Evolutionary conservation across 768 basidiomycete species (phyloP), one percentile per base, ranked within the genome.

Genomic region (Tricholomella constricta): DNA sequence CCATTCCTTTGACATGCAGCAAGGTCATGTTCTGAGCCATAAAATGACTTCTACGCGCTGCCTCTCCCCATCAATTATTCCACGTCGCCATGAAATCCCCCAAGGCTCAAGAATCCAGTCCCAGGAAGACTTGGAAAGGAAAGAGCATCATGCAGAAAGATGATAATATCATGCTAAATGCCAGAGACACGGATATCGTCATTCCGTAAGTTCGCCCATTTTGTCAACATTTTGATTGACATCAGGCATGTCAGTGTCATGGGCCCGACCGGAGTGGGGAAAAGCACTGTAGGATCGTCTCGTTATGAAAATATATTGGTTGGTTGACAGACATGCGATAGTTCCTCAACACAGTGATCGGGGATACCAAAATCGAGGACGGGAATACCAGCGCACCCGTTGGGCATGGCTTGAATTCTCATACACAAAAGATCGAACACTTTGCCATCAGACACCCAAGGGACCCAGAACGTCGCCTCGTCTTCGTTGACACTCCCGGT

Each of bases 331-430:
- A 29, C n/a, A 25, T 27, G n/a, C 12, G 26, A 12, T 26, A 74
- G 73, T 72, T 74, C 57, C 70, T 74, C 62, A 74, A 74, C 58
- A 45, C 56, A 6, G 66, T 69, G 19, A 64, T 71, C 17, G 15
- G 23, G n/a, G 34, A 17, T 20, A n/a, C n/a, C n/a, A 7, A 43
- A 17, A 38, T 1, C 22, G 23, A 36, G 37, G 17, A 6, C 31
- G 42, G 23, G 26, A 48, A 41, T 7, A 72, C 67, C 1, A 32
- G 42, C 40, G 63, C 70, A 32, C 59, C 66, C 37, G 66, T 69
- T 36, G 67, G 73, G 12, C 58, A 66, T 23, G 61, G 64, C n/a
- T 45, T 74, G 44, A 67, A 71, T 47, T 75, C 73, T 43, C 69
- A 67, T 45, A 74, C 73, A 20, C 61, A 67, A 6, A 48, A 69